These are phyloP conservation scores for Mycena kentingensis DNA, from an alignment of 768 basidiomycete genomes.

Conservation along the genomic window DNA sequence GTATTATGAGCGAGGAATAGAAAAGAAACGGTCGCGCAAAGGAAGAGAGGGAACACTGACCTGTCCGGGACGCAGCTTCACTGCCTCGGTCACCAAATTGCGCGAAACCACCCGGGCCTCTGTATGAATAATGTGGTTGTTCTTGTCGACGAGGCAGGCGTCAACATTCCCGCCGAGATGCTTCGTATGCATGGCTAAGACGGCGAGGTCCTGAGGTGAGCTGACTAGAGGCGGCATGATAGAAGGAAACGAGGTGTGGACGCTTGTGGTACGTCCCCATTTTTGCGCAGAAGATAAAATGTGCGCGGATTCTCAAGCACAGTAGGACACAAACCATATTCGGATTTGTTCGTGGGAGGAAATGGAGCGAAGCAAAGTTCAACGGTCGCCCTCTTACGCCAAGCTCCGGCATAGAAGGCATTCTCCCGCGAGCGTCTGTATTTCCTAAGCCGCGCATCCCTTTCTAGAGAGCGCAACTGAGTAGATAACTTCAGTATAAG, in stretches of 20 bases:
- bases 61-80: neutral
- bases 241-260: neutral
- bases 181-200: neutral
- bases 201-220: neutral
- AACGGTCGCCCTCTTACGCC: too few relatives aligned
- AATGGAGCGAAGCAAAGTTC: too few relatives aligned
- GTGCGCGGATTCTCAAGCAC: too few relatives aligned
- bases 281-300: too few relatives aligned
- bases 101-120: neutral
- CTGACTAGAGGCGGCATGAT: neutral
- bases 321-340: too few relatives aligned
- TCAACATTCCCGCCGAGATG: neutral
- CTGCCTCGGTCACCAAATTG: neutral
- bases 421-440: too few relatives aligned
- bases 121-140: neutral
- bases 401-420: too few relatives aligned
- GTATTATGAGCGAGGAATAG: neutral
- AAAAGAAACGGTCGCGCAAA: neutral
- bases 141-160: neutral
- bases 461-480: too few relatives aligned
- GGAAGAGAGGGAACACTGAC: neutral
- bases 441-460: too few relatives aligned
- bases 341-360: too few relatives aligned
- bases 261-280: neutral
- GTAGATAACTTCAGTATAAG: too few relatives aligned